These are phyloP conservation scores for Theileria parva DNA, from an alignment of 169 alveolate genomes.

Conservation along the genomic window DNA sequence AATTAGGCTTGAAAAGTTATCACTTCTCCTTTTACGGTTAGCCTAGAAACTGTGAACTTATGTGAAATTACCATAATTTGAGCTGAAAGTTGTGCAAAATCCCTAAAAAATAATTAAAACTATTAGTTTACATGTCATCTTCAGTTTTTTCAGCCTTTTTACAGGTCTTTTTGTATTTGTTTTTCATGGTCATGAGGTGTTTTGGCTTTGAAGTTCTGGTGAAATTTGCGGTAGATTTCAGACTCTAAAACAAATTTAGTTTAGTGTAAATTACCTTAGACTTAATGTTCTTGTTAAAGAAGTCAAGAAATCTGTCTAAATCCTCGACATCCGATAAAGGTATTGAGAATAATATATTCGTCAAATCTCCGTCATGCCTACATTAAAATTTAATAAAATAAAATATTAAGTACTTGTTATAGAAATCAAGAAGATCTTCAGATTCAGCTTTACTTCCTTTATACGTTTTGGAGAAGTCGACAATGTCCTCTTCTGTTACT, in stretches of 20 bases:
- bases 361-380: slow-evolving; percentile 68
- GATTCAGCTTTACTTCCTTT: slow-evolving; percentile 69
- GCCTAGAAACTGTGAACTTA: slow-evolving; percentile 13
- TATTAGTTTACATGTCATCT: slow-evolving; percentile 16
- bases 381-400: not conserved
- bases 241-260: slow-evolving; percentile 10
- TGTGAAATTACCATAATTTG: slow-evolving; percentile 39
- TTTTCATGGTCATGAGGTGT: slow-evolving; percentile 24
- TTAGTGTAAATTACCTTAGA: slow-evolving; percentile 21
- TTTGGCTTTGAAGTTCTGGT: slow-evolving; percentile 27
- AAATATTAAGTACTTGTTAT: slow-evolving; percentile 57
- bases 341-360: slow-evolving; percentile 61
- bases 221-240: slow-evolving; percentile 45
- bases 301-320: slow-evolving; percentile 57
- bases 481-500: slow-evolving; percentile 59
- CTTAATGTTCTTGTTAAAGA: slow-evolving; percentile 51
- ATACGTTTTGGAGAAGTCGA: slow-evolving; percentile 64
- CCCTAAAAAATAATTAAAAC: slow-evolving; percentile 12
- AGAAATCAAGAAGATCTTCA: slow-evolving; percentile 73
- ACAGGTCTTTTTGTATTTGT: slow-evolving; percentile 39
- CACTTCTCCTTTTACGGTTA: slow-evolving; percentile 49
- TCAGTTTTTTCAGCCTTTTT: slow-evolving; percentile 26
- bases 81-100: slow-evolving; percentile 58
- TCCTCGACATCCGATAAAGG: slow-evolving; percentile 72
- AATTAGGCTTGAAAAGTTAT: slow-evolving; percentile 38